Evolutionary conservation across 352 stramenopile species (phyloP).

Genomic region (Pythium dissimile): DNA sequence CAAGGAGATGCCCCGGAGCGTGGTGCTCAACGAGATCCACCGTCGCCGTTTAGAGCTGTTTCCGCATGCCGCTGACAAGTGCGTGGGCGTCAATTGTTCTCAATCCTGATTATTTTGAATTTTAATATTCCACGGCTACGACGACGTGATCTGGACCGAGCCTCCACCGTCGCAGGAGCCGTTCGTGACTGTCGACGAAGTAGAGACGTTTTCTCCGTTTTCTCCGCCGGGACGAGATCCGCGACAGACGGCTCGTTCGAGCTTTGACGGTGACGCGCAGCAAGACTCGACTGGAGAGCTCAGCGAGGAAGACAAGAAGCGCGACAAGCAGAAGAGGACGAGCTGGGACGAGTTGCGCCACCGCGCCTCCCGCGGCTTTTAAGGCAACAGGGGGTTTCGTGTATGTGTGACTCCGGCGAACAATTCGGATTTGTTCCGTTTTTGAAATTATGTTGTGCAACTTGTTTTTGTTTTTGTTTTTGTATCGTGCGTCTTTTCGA

Average conservation of each 20-base stretch:
- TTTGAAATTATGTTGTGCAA: background rate
- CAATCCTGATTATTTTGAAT: too few species aligned
- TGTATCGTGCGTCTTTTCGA: background rate
- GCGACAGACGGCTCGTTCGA: too few species aligned
- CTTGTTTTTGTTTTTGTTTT: background rate
- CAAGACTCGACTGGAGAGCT: too few species aligned
- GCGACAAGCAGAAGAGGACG: background rate
- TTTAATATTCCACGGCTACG: constrained; percentile 4
- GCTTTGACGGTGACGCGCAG: too few species aligned
- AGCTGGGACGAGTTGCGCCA: constrained; percentile 1
- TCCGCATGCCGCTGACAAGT: constrained; percentile 11
- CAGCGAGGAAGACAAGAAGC: background rate
- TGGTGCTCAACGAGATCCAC: constrained; percentile 8
- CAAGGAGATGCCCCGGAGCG: constrained; percentile 14
- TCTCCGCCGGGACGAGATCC: too few species aligned
- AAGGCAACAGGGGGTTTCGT: background rate
- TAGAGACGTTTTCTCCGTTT: too few species aligned
- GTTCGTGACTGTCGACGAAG: background rate
- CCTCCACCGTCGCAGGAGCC: background rate
- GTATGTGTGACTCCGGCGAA: background rate
- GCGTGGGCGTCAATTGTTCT: too few species aligned
- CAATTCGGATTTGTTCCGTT: background rate
- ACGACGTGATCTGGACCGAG: constrained; percentile 17
- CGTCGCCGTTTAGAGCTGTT: constrained; percentile 12
- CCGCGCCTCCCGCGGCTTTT: background rate